These are phyloP conservation scores for Calendula officinalis DNA, from an alignment of 129 eudicot species.

Conservation along the genomic window DNA sequence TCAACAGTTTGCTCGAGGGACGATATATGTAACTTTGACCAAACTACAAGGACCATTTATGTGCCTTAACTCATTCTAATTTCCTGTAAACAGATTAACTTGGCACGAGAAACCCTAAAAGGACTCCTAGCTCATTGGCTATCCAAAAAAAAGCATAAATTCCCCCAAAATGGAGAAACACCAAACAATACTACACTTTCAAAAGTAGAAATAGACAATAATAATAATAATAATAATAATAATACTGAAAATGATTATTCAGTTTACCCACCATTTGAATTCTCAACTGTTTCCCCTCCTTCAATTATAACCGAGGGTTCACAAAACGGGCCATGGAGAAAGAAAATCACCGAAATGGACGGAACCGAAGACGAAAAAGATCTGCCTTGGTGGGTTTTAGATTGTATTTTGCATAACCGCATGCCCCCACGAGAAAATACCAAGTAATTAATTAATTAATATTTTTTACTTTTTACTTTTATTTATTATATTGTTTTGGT, in stretches of 20 bases:
- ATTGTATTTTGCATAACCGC: conserved; percentile 83
- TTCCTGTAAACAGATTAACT: conserved; percentile 53
- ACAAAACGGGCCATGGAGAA: conserved; percentile 93
- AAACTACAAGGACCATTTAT: too few species aligned
- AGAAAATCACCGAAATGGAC: conserved; percentile 79
- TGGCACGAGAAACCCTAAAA: conserved; percentile 97
- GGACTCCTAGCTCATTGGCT: conserved; percentile 91
- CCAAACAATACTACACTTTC: conserved; percentile 60
- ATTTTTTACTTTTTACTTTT: neutral
- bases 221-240: conserved; percentile 34
- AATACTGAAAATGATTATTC: conserved; percentile 63
- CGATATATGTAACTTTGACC: too few species aligned
- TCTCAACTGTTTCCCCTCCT: conserved; percentile 75
- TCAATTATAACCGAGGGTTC: conserved; percentile 97
- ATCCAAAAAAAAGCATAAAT: conserved; percentile 68
- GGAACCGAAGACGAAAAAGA: conserved; percentile 96
- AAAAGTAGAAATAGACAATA: conserved; percentile 58
- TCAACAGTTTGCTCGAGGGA: too few species aligned
- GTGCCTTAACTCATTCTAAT: too few species aligned
- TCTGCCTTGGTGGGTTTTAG: conserved; percentile 93
- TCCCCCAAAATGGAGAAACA: conserved; percentile 67
- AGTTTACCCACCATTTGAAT: conserved; percentile 95
- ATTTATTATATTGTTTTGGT: too few species aligned
- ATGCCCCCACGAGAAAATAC: conserved; percentile 93
- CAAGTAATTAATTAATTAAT: conserved; percentile 59